phyloP scores from a whole-genome alignment of 257 asterid genomes.

The Solanum peruvianum region DNA sequence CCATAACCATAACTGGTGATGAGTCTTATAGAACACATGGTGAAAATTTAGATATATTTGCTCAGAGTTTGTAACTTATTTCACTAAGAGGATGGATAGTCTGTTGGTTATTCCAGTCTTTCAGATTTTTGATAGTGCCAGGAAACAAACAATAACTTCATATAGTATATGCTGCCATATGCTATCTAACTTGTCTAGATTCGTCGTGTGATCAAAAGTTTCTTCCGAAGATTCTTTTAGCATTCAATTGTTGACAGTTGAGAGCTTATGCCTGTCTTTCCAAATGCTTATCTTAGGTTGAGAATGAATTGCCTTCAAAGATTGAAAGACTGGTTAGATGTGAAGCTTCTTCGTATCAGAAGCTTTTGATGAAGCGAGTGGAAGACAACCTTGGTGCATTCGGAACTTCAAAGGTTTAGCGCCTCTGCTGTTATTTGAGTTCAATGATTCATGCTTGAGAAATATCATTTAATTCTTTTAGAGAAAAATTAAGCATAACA shows the following conservation, averaged over 20 bases:
- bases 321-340: constrained; percentile 92
- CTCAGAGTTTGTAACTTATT: background rate
- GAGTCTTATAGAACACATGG: background rate
- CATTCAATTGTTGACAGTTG: background rate
- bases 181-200: background rate
- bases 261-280: constrained; percentile 3
- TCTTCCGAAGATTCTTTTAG: background rate
- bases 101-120: background rate
- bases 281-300: constrained; percentile 56
- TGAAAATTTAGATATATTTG: background rate
- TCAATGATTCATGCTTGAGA: background rate
- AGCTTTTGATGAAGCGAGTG: constrained; percentile 91
- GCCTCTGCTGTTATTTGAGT: constrained; percentile 1
- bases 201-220: background rate
- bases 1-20: background rate
- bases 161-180: background rate
- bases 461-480: background rate
- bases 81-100: background rate
- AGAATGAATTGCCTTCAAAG: constrained; percentile 88
- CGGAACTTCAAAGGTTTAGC: constrained; percentile 78
- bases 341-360: constrained; percentile 95
- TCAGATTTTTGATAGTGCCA: background rate
- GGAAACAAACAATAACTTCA: background rate
- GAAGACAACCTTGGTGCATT: constrained; percentile 98
- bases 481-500: background rate